Base-by-base conservation (phyloP, 1,284 basidiomycete species). In the Irpex sp. region DNA sequence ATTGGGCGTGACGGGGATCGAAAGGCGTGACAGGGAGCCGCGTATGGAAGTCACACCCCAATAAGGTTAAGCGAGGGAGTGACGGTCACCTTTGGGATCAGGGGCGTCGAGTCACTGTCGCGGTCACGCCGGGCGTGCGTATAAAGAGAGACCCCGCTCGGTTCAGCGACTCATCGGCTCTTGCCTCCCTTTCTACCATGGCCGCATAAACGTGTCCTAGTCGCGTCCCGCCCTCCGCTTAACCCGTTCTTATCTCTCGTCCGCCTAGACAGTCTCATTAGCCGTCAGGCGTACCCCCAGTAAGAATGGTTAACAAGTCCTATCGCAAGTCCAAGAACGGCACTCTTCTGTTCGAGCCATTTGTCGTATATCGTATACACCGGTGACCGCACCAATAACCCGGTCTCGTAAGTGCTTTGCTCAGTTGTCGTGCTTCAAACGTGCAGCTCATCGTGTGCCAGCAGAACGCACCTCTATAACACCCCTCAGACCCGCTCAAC, bases 321-420 rank as follows among this genome's bases (percentile, higher is more conserved):
- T 79, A 84, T 74, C 89, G 87, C 71, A 87, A 81, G 78, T 87
- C 87, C 74, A 89, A 86, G 82, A 87, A 90, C 88, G 89, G 90
- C 80, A 87, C 89, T 76, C 83, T 91, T 67, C 84, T 92, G 73
- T 92, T 92, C 76, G 90, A 91, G 80, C 90, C 90, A 66, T 86
- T 88, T 78, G 87, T 91, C 76, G 90, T 92, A 75, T 85, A 91
- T 78, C 90, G 90, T 76, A 92, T 92, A 92, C 85, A 86, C 80
- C 79, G 76, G 73, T 83, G 75, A 85, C 75, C 58, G 59, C 66
- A 62, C 63, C 36, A 33, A 43, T 8, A 58, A 43, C 57, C 59
- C 60, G 65, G 67, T 65, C 68, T 70, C 70, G 71, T 74, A 68
- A 62, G 72, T 74, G 61, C 63, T 35, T 13, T 58, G 56, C 59